Base-by-base conservation (phyloP, 495 filamentous ascomycete species). In the Aspergillus avenaceus region DNA sequence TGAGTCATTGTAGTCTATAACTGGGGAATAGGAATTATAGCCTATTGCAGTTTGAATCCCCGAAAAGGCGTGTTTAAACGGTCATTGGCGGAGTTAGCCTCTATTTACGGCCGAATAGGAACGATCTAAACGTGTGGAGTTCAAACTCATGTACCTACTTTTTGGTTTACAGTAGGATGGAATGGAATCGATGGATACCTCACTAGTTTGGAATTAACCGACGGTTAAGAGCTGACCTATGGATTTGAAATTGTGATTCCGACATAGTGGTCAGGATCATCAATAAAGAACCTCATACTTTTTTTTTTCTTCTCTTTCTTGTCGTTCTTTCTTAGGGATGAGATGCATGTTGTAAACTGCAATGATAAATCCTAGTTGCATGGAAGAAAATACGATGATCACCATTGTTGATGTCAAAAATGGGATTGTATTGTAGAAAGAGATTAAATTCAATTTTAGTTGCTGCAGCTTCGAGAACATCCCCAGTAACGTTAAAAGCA, bases 401-500 rank as follows among this genome's bases (percentile, higher is more conserved):
- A n/a, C 12, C 32, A 36, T 36, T n/a, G 18, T 36, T 36, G n/a
- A 36, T 36, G 32, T 36, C 32, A 36, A 36, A 16, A 6, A n/a
- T 12, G n/a, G n/a, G n/a, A n/a, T n/a, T 12, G 6, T 16, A 13
- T 8, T 45, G 25, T 32, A 19, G 43, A 25, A 45, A 29, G 43
- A 32, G 43, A 36, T 40, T 34, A 34, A 40, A 40, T 37, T 28
- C 42, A 28, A 50, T 50, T 41, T 50, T 25, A 14, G 23, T 27
- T 31, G 31, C 32, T 34, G 41, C 32, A 42, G 40, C 49, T 51
- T 51, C 49, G 49, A 51, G 49, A 51, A 51, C 29, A 27, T 43
- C 38, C 49, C 49, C 47, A 31, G 49, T 34, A 51, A 51, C 41
- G 41, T 51, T 51, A 44, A 51, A 36, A 45, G 28, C 41, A 31